Evolutionary conservation across 2,329 filamentous ascomycete genomes (phyloP).

Genomic region (Penicillium rolfsii): DNA sequence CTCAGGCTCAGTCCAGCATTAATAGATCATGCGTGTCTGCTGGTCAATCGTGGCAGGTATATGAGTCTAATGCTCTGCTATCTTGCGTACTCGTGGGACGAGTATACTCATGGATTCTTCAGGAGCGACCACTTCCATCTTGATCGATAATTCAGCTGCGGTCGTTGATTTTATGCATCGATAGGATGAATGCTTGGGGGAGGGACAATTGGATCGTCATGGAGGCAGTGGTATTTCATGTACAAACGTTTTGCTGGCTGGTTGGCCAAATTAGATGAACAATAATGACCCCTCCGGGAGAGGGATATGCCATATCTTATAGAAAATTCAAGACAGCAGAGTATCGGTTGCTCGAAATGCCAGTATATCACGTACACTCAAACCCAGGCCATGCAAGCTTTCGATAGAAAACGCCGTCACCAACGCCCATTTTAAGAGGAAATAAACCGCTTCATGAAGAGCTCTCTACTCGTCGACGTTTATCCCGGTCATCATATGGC

Average conservation of each 20-base stretch:
- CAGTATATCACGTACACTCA: conserved; percentile 14
- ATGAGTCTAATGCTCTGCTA: background rate
- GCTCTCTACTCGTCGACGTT: conserved; percentile 43
- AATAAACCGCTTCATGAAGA: conserved; percentile 25
- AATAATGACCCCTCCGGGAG: conserved; percentile 25
- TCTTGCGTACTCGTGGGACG: background rate
- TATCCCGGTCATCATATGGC: conserved; percentile 48
- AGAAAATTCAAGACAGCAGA: background rate
- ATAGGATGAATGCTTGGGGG: background rate
- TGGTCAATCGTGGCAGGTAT: background rate
- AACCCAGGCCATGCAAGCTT: conserved; percentile 19
- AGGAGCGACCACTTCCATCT: background rate
- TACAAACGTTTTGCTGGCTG: conserved; percentile 13
- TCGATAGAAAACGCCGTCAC: conserved; percentile 23
- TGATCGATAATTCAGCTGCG: background rate
- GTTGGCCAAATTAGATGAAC: conserved; percentile 13
- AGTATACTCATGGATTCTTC: background rate
- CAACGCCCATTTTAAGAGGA: conserved; percentile 24
- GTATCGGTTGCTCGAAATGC: conserved; percentile 24
- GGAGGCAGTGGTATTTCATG: conserved; percentile 8
- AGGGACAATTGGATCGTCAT: background rate
- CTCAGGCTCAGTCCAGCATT: background rate
- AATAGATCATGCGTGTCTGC: background rate
- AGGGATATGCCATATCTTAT: conserved; percentile 19
- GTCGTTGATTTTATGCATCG: background rate